A percentile compares a stretch with the other conserved stretches of the same genome.
Conservation (phyloP, 108 stramenopile species). For the Aurantiochytrium sp. region DNA sequence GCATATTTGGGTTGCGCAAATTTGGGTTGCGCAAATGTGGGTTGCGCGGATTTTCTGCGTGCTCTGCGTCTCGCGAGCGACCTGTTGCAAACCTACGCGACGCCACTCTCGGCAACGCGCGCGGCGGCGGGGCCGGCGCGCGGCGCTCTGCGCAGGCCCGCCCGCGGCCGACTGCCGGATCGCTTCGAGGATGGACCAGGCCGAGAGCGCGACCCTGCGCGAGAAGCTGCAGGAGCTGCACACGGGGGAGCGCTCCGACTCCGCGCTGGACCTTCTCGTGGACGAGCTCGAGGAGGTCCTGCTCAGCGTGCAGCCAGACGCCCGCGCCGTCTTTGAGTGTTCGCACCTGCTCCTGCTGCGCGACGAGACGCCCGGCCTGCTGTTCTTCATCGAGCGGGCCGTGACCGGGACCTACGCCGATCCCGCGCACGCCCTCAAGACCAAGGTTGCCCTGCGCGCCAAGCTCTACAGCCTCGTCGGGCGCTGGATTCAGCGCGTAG, state of each 20-base stretch:
- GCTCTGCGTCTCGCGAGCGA: too few relatives aligned
- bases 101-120: too few relatives aligned
- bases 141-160: too few relatives aligned
- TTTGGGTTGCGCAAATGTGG: too few relatives aligned
- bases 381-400: background rate
- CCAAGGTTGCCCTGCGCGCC: background rate
- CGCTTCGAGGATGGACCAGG: background rate
- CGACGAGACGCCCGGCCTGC: background rate
- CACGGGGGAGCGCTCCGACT: background rate
- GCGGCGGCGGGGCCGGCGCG: too few relatives aligned
- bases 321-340: background rate
- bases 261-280: background rate
- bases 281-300: background rate
- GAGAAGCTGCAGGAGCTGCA: conserved; percentile 15
- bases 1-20: too few relatives aligned
- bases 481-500: background rate
- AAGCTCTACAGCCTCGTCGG: conserved; percentile 8
- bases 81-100: too few relatives aligned
- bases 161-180: too few relatives aligned
- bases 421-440: background rate
- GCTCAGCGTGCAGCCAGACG: background rate
- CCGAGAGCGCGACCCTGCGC: background rate
- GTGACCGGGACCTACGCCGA: background rate
- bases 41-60: too few relatives aligned
- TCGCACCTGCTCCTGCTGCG: background rate